Conservation (phyloP, 2,329 filamentous ascomycete species). For the Lecanicillium sp. region DNA sequence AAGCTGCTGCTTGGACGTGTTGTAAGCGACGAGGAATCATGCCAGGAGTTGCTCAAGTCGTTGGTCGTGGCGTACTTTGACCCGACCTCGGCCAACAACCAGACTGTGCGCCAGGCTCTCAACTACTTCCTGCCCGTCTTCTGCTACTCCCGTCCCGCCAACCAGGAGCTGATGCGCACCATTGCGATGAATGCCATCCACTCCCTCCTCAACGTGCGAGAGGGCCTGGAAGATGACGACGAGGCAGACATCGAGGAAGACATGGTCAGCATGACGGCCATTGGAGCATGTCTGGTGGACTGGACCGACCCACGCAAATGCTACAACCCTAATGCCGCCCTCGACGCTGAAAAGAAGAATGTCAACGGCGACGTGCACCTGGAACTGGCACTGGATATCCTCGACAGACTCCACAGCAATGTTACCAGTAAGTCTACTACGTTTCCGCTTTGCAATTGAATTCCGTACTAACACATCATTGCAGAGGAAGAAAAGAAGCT, state of each 20-base stretch:
- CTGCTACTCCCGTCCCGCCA: constrained; percentile 75
- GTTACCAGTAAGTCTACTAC: constrained; percentile 52
- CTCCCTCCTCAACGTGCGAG: constrained; percentile 63
- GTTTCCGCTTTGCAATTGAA: neutral
- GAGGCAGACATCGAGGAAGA: constrained; percentile 67
- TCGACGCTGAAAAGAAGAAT: constrained; percentile 52
- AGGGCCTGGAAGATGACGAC: constrained; percentile 67
- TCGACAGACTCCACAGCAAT: constrained; percentile 64
- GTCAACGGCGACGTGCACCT: constrained; percentile 75
- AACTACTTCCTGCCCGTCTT: constrained; percentile 95
- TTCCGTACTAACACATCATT: constrained; percentile 21
- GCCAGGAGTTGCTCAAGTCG: constrained; percentile 70
- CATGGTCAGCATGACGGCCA: constrained; percentile 70
- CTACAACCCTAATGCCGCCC: constrained; percentile 41
- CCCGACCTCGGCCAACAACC: constrained; percentile 71
- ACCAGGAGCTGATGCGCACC: constrained; percentile 72
- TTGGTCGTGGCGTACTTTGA: constrained; percentile 86
- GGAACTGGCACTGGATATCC: constrained; percentile 65
- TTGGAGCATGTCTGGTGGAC: constrained; percentile 78
- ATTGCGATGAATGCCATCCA: constrained; percentile 70
- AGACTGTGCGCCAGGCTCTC: constrained; percentile 75
- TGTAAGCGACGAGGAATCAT: constrained; percentile 60
- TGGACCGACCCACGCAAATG: constrained; percentile 92
- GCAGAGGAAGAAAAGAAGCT: constrained; percentile 81
- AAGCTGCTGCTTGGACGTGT: constrained; percentile 80